phyloP scores from a whole-genome alignment of 1,284 basidiomycete species.

The Trametes polyzona region DNA sequence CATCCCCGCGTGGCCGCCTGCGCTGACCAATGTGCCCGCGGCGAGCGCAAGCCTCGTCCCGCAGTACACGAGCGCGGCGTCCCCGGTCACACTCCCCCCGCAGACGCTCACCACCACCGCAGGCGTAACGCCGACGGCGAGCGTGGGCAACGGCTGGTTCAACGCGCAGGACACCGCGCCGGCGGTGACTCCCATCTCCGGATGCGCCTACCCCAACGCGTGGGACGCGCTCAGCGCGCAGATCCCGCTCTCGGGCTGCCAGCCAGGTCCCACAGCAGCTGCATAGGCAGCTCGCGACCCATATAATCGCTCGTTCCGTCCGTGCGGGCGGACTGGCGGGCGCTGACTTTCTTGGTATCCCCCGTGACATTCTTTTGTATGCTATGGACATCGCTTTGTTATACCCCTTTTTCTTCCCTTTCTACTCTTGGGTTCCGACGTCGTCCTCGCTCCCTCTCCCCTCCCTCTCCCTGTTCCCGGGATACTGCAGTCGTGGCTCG shows the following conservation, averaged over 20 bases:
- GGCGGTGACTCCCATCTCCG: constrained; percentile 59
- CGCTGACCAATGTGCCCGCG: constrained; percentile 46
- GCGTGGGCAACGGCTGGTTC: constrained; percentile 74
- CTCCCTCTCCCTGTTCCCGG: too few species aligned
- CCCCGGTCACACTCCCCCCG: constrained; percentile 60
- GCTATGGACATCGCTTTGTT: background rate
- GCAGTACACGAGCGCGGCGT: constrained; percentile 73
- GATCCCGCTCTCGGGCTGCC: constrained; percentile 29
- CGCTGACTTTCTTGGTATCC: too few species aligned
- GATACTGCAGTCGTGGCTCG: too few species aligned
- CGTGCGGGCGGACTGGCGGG: too few species aligned
- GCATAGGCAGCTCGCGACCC: background rate
- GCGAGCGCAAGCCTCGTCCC: constrained; percentile 52
- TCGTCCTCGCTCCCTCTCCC: background rate
- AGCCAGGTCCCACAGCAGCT: constrained; percentile 1
- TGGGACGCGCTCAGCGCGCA: constrained; percentile 38
- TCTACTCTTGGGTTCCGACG: background rate
- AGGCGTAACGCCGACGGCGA: constrained; percentile 46
- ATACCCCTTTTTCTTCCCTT: background rate
- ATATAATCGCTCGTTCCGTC: too few species aligned
- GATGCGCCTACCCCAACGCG: constrained; percentile 67
- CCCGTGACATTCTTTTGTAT: constrained; percentile 1
- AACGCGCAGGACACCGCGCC: constrained; percentile 58
- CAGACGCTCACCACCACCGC: constrained; percentile 56
- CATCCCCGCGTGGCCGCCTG: constrained; percentile 66